Evolutionary conservation across 768 basidiomycete species (phyloP).

Genomic region (Trametes sanguinea): DNA sequence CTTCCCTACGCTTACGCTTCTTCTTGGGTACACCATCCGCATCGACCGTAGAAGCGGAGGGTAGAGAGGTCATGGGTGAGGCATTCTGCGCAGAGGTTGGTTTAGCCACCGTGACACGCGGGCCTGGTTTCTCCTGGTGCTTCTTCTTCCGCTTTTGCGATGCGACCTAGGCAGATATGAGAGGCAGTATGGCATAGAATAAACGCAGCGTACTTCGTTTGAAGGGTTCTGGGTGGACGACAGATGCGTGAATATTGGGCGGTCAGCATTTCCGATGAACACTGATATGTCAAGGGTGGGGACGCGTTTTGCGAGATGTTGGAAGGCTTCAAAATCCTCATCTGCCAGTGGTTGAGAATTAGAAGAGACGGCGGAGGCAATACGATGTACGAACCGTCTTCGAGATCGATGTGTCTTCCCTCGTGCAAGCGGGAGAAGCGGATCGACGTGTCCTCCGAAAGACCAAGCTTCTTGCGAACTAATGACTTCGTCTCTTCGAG

Average conservation of each 20-base stretch:
- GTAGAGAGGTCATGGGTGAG: neutral
- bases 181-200: neutral
- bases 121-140: no score
- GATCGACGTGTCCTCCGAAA: conserved; percentile 40
- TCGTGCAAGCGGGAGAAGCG: conserved; percentile 55
- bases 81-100: neutral
- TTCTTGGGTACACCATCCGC: conserved; percentile 14
- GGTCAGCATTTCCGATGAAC: conserved; percentile 1
- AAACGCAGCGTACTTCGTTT: neutral
- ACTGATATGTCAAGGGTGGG: conserved; percentile 17
- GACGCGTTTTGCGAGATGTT: conserved; percentile 39
- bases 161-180: neutral
- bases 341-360: conserved; percentile 43
- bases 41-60: conserved; percentile 10
- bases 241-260: neutral
- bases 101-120: neutral
- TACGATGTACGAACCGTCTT: conserved; percentile 58
- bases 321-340: conserved; percentile 79
- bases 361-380: neutral
- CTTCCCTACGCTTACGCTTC: conserved; percentile 13
- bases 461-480: conserved; percentile 62
- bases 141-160: conserved; percentile 10
- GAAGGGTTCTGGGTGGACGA: neutral
- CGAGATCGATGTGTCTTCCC: conserved; percentile 61
- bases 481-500: conserved; percentile 58